These are phyloP conservation scores for Coccomyxa subellipsoidea DNA, from an alignment of 163 green algal species.

Conservation along the genomic window DNA sequence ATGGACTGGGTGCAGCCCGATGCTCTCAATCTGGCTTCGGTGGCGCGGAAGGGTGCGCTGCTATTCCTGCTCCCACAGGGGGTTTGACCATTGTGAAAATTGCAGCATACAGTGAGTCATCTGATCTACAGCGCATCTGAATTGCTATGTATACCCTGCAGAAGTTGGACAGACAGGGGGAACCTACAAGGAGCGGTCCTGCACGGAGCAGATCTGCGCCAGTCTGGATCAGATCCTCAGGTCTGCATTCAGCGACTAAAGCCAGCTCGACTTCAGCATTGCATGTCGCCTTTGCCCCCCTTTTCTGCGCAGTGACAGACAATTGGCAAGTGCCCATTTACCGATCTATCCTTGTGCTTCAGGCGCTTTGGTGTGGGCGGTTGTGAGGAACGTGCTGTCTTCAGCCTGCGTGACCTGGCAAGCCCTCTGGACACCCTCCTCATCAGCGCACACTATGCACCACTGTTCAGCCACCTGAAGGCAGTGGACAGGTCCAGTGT, in stretches of 20 bases:
- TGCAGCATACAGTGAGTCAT: no score
- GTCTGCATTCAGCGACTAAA: background rate
- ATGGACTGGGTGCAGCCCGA: conserved; percentile 1
- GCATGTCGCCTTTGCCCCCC: no score
- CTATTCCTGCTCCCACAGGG: no score
- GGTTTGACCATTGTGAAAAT: no score
- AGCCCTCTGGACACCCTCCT: background rate
- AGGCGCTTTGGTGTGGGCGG: background rate
- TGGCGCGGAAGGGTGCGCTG: background rate
- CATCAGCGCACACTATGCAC: background rate
- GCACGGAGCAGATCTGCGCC: background rate
- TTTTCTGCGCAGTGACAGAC: no score
- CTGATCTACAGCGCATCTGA: no score
- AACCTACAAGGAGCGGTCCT: background rate
- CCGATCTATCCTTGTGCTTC: background rate
- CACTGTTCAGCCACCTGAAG: background rate
- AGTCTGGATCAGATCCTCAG: background rate
- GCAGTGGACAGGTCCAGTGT: background rate
- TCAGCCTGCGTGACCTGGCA: background rate
- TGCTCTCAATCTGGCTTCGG: background rate
- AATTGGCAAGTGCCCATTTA: no score
- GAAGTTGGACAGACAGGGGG: background rate
- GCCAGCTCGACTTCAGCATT: no score
- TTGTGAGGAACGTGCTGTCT: background rate
- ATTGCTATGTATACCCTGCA: no score